phyloP scores from a whole-genome alignment of 345 rosid species.

The Corchorus capsularis region DNA sequence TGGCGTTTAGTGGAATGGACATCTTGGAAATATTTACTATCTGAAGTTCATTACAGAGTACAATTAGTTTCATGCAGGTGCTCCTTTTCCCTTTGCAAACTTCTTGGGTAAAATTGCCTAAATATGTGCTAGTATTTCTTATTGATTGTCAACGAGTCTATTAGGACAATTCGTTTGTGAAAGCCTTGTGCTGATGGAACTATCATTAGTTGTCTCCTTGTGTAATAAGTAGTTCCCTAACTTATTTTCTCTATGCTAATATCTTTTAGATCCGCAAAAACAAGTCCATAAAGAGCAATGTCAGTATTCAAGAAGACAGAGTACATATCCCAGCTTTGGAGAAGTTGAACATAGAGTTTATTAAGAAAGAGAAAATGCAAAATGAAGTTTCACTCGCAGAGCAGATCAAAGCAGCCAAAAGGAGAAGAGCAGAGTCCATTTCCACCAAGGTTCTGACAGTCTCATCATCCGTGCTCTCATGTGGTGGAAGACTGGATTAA shows the following conservation, averaged over 20 bases:
- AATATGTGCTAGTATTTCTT: background rate
- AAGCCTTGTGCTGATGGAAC: constrained; percentile 6
- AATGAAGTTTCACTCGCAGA: constrained; percentile 73
- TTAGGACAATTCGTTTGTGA: background rate
- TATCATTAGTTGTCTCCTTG: background rate
- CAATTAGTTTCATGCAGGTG: background rate
- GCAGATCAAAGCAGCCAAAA: constrained; percentile 77
- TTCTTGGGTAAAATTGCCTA: background rate
- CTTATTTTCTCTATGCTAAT: background rate
- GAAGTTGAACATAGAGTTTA: constrained; percentile 57
- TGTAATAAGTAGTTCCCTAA: background rate
- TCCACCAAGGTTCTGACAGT: constrained; percentile 26
- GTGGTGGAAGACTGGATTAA: constrained; percentile 16
- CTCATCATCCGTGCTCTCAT: constrained; percentile 22
- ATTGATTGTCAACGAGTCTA: background rate
- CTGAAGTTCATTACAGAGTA: background rate
- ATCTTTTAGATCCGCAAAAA: constrained; percentile 59
- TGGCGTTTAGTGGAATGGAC: background rate
- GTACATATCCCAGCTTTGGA: constrained; percentile 47
- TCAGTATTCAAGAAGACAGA: constrained; percentile 32
- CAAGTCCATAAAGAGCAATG: constrained; percentile 41
- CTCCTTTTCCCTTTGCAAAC: background rate
- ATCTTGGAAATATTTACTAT: background rate
- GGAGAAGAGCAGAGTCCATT: constrained; percentile 37
- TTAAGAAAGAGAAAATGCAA: constrained; percentile 53